These are phyloP conservation scores for Verticillium longisporum DNA, from an alignment of 2,329 filamentous ascomycete genomes.

Conservation along the genomic window DNA sequence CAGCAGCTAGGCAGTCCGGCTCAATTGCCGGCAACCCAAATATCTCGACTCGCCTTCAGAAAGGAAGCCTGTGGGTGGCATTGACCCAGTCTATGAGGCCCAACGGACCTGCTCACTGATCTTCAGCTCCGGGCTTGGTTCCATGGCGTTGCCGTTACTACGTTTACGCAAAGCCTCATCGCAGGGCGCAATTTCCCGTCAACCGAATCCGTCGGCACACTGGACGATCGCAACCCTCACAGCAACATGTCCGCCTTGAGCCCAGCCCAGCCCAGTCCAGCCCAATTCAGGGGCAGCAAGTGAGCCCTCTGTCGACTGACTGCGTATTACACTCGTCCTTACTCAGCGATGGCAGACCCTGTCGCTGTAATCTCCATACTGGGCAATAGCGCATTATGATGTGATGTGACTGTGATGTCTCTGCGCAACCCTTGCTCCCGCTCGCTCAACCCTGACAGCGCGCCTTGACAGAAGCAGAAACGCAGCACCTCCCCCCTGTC, in stretches of 20 bases:
- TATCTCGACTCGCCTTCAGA: background rate
- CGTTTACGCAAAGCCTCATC: background rate
- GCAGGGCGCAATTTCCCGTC: background rate
- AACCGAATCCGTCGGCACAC: background rate
- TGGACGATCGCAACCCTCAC: background rate
- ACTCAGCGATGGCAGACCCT: background rate
- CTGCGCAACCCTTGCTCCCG: background rate
- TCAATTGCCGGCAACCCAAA: background rate
- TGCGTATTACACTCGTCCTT: background rate
- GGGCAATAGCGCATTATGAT: slow-evolving; percentile 8
- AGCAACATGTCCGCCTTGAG: background rate
- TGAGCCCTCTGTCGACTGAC: background rate
- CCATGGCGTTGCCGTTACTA: background rate
- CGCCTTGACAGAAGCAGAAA: background rate
- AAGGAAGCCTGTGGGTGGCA: slow-evolving; percentile 1
- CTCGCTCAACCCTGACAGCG: background rate
- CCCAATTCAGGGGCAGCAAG: background rate
- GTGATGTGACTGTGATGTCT: slow-evolving; percentile 8
- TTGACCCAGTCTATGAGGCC: background rate
- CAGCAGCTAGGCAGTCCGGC: background rate
- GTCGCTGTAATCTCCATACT: slow-evolving; percentile 4
- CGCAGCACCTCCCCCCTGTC: background rate
- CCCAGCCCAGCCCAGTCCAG: background rate
- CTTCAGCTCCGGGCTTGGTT: background rate
- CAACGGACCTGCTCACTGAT: background rate